Conservation (phyloP, 2,329 filamentous ascomycete species). For the Aspergillus flavus region DNA sequence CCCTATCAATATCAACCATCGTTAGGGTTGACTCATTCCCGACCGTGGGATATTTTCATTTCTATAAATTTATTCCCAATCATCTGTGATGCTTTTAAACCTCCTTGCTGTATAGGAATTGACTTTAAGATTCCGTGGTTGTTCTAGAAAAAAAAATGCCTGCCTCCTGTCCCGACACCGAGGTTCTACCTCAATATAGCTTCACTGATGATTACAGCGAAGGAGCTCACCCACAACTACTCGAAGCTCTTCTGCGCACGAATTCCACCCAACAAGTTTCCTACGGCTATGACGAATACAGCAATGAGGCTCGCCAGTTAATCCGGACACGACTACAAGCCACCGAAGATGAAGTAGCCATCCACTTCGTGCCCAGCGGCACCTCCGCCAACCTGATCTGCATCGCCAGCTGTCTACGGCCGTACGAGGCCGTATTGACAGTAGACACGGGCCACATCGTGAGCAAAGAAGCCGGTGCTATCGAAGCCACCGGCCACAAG, state of each 20-base stretch:
- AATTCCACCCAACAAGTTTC: constrained; percentile 51
- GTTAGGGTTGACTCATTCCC: constrained; percentile 9
- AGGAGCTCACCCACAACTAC: constrained; percentile 53
- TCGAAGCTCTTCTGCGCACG: constrained; percentile 50
- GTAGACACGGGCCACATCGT: constrained; percentile 55
- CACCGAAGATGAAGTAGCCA: constrained; percentile 44
- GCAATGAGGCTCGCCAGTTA: constrained; percentile 44
- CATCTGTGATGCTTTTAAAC: background rate
- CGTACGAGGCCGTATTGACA: constrained; percentile 56
- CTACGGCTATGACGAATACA: constrained; percentile 53
- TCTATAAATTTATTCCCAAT: background rate
- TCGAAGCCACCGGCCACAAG: constrained; percentile 56
- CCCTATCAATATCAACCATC: background rate
- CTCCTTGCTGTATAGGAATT: background rate
- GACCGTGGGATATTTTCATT: background rate
- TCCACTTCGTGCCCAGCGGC: constrained; percentile 57
- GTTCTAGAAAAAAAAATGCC: constrained; percentile 10
- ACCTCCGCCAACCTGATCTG: constrained; percentile 57
- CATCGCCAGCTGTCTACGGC: constrained; percentile 54
- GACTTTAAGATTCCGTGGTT: background rate
- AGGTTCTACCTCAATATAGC: constrained; percentile 42
- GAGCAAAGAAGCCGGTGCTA: constrained; percentile 53
- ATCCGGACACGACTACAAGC: constrained; percentile 40
- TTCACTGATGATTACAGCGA: constrained; percentile 58
- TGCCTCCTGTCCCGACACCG: constrained; percentile 9